Conservation (phyloP, 768 basidiomycete species). For the button mushroom (Agaricus bisporus) region DNA sequence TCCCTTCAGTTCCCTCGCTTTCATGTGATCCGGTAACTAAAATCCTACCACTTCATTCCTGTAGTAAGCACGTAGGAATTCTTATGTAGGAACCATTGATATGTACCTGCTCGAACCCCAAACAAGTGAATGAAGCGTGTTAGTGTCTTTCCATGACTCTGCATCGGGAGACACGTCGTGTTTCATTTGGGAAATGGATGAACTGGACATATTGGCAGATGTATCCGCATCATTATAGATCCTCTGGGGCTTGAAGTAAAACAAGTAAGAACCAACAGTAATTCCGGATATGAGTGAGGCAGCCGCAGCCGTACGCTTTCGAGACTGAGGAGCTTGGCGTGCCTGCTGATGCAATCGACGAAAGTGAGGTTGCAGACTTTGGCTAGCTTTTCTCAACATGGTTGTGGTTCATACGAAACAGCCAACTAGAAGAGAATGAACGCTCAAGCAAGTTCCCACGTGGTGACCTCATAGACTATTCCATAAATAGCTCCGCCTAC, state of each 20-base stretch:
- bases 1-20: slow-evolving; percentile 25
- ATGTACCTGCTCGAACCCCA: slow-evolving; percentile 76
- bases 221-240: slow-evolving; percentile 24
- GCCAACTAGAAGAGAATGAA: neutral
- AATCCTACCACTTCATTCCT: slow-evolving; percentile 28
- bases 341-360: slow-evolving; percentile 21
- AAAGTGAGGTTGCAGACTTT: slow-evolving; percentile 16
- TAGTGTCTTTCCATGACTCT: slow-evolving; percentile 15
- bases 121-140: slow-evolving; percentile 42
- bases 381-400: slow-evolving; percentile 26
- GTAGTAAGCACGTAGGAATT: neutral
- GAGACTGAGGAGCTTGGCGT: slow-evolving; percentile 14
- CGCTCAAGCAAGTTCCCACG: neutral
- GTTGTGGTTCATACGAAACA: neutral
- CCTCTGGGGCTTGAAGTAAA: slow-evolving; percentile 29
- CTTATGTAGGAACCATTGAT: neutral
- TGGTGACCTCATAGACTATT: neutral
- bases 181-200: slow-evolving; percentile 8
- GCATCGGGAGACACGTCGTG: slow-evolving; percentile 12
- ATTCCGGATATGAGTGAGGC: slow-evolving; percentile 23
- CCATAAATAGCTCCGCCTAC: neutral
- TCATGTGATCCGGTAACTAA: slow-evolving; percentile 18
- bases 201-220: slow-evolving; percentile 7
- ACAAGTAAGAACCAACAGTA: slow-evolving; percentile 30
- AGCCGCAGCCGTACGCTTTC: slow-evolving; percentile 13